A percentile compares a stretch with the other conserved stretches of the same genome.
Conservation (phyloP, 2,329 filamentous ascomycete species). For the Colletotrichum sp. region DNA sequence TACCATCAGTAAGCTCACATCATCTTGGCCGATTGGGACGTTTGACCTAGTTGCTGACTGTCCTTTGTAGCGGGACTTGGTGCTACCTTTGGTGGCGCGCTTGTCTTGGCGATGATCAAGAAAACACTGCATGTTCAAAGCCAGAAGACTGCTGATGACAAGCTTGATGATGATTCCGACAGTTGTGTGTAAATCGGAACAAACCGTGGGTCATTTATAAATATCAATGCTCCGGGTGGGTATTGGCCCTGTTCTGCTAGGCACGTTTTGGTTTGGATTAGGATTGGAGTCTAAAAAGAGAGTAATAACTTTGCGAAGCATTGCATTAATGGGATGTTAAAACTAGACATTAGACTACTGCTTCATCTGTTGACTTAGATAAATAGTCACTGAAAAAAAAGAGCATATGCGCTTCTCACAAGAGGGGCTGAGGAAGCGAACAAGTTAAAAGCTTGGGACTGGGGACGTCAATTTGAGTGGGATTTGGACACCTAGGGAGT, state of each 20-base stretch:
- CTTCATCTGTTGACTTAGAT: rapidly evolving
- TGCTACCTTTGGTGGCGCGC: not conserved
- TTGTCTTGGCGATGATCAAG: not conserved
- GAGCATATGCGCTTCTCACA: not conserved
- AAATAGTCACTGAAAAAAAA: rapidly evolving
- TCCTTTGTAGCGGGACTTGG: not conserved
- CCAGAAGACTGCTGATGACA: not conserved
- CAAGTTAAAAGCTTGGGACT: not conserved
- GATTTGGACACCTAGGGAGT: not conserved
- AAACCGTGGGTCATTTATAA: rapidly evolving
- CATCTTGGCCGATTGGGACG: rapidly evolving
- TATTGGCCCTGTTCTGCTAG: rapidly evolving
- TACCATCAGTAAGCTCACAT: not conserved
- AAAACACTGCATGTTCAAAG: not conserved
- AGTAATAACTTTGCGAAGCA: not conserved
- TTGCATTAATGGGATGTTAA: rapidly evolving
- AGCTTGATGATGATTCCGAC: not conserved
- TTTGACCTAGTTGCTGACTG: not conserved
- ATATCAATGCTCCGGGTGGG: not conserved
- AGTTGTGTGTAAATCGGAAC: rapidly evolving
- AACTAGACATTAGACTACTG: not conserved
- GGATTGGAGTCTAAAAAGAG: not conserved
- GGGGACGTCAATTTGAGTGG: not conserved
- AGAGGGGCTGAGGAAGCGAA: not conserved
- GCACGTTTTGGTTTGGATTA: not conserved